Evolutionary conservation across 2,329 filamentous ascomycete genomes (phyloP).

Genomic region (Neonectria neomacrospora): DNA sequence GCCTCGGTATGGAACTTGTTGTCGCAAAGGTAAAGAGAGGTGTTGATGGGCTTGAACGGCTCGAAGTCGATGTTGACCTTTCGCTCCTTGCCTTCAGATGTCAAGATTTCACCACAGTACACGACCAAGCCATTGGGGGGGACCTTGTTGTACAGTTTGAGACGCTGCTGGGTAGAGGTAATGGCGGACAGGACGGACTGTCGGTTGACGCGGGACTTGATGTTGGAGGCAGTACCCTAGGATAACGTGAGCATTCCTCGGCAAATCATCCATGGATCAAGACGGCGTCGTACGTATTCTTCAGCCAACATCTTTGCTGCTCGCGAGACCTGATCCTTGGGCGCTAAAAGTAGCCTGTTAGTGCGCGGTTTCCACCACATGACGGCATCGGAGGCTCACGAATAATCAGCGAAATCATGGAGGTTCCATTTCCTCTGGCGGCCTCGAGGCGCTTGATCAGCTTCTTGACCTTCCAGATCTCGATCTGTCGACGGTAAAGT

Average conservation of each 20-base stretch:
- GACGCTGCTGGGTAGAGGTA: conserved; percentile 97
- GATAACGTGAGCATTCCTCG: conserved; percentile 35
- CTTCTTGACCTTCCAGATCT: conserved; percentile 99
- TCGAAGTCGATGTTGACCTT: conserved; percentile 99
- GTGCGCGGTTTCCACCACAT: conserved; percentile 38
- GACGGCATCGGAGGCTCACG: conserved; percentile 66
- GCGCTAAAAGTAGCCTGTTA: conserved; percentile 66
- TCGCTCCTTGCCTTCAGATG: conserved; percentile 96
- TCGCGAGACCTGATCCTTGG: conserved; percentile 97
- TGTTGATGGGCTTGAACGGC: conserved; percentile 99
- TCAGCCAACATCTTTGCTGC: conserved; percentile 99
- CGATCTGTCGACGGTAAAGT: conserved; percentile 60
- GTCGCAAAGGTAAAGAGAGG: conserved; percentile 98
- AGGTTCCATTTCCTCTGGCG: conserved; percentile 97
- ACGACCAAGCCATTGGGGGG: conserved; percentile 97
- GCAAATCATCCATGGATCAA: neutral
- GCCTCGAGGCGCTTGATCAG: conserved; percentile 98
- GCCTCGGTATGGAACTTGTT: conserved; percentile 99
- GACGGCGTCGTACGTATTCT: conserved; percentile 81
- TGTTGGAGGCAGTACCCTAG: conserved; percentile 97
- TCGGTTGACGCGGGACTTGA: conserved; percentile 99
- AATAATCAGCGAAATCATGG: conserved; percentile 99
- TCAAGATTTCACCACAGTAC: conserved; percentile 99
- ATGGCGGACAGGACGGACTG: conserved; percentile 98
- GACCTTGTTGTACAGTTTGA: conserved; percentile 99